phyloP scores from a whole-genome alignment of 1,284 basidiomycete genomes.

The Ustilago crameri region DNA sequence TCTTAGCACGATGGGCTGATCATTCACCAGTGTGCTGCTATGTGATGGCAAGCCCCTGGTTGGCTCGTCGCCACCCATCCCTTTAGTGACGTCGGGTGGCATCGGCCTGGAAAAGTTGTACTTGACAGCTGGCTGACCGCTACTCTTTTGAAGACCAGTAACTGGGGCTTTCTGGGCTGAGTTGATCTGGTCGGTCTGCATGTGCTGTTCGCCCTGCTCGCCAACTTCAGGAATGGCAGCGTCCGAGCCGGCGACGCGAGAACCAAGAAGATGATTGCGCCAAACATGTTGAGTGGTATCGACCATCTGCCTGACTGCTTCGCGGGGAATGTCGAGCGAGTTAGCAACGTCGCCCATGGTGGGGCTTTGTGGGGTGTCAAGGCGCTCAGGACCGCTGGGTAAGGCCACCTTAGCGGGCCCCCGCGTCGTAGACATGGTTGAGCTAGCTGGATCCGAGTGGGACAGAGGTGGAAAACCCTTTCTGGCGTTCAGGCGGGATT shows the following conservation, averaged over 20 bases:
- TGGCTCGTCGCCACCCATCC: conserved; percentile 2
- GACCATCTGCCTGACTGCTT: conserved; percentile 45
- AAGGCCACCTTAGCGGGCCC: not conserved
- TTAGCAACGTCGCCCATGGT: conserved; percentile 33
- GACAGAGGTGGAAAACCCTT: too few relatives aligned
- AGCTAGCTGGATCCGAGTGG: too few relatives aligned
- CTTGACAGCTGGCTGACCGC: conserved; percentile 12
- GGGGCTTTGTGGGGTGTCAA: conserved; percentile 6
- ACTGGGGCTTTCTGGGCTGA: not conserved
- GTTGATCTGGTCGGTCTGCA: conserved; percentile 13
- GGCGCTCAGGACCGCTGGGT: not conserved
- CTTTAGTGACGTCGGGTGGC: conserved; percentile 9
- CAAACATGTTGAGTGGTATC: conserved; percentile 45
- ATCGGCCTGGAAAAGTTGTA: conserved; percentile 42
- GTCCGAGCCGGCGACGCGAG: conserved; percentile 1
- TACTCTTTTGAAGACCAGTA: not conserved
- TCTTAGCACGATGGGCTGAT: conserved; percentile 14
- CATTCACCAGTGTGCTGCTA: conserved; percentile 2
- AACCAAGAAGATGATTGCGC: conserved; percentile 33
- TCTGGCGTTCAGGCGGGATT: conserved; percentile 21
- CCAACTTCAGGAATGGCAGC: not conserved
- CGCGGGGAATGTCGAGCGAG: conserved; percentile 44
- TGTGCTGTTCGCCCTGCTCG: conserved; percentile 8
- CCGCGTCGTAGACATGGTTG: too few relatives aligned
- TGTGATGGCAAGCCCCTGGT: conserved; percentile 27